A percentile compares a stretch with the other conserved stretches of the same genome.
Evolutionary conservation across 2,329 filamentous ascomycete genomes (phyloP).

Genomic region (Colletotrichum sp.): DNA sequence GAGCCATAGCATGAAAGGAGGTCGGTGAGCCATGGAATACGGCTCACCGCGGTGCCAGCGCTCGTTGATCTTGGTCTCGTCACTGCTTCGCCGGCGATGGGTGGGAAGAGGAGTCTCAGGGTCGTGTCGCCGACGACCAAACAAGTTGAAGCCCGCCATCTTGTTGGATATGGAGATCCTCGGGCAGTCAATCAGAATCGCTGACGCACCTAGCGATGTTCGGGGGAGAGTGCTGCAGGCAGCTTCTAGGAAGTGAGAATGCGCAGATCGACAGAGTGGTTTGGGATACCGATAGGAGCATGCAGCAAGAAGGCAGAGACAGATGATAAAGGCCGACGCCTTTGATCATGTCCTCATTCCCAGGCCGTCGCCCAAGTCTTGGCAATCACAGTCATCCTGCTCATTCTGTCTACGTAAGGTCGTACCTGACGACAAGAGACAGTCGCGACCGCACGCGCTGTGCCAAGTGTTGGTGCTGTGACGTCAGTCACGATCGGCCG

Average conservation of each 20-base stretch:
- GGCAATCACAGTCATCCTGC: neutral
- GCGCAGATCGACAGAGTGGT: neutral
- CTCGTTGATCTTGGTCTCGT: constrained; percentile 1
- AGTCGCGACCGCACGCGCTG: neutral
- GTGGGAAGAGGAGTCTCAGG: neutral
- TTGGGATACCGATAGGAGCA: neutral
- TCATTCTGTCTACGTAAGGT: neutral
- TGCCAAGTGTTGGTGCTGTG: neutral
- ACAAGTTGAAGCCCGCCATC: neutral
- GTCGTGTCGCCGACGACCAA: neutral
- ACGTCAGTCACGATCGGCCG: neutral
- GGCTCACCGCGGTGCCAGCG: constrained; percentile 12
- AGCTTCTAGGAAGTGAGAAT: neutral
- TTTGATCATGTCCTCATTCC: neutral
- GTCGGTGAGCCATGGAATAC: constrained; percentile 53
- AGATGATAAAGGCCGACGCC: neutral
- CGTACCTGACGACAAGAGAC: neutral
- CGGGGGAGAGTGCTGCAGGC: neutral
- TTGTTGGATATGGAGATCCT: neutral
- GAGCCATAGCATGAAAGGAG: constrained; percentile 72
- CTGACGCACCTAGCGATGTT: neutral
- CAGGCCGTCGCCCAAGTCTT: neutral
- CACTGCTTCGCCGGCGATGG: constrained; percentile 1
- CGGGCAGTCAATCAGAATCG: neutral
- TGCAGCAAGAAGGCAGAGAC: neutral